Conservation (phyloP, 2,329 filamentous ascomycete species). For the Exophiala alcalophila region DNA sequence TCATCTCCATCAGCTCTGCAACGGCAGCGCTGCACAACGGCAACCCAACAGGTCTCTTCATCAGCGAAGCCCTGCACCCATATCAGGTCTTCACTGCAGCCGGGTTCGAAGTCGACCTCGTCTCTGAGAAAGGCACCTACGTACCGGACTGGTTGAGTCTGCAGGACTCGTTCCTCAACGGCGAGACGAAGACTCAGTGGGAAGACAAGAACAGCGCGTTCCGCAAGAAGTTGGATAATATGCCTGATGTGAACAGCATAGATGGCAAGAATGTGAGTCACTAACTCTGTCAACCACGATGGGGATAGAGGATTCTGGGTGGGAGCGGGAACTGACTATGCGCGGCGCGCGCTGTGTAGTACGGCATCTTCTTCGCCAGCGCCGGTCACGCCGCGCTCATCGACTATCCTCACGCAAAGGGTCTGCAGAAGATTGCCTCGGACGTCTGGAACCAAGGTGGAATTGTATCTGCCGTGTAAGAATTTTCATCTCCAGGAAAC, state of each 20-base stretch:
- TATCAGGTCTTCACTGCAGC: constrained; percentile 44
- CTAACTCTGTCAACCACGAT: neutral
- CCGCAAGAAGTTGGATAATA: constrained; percentile 45
- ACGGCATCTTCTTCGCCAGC: constrained; percentile 45
- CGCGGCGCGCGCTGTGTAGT: constrained; percentile 10
- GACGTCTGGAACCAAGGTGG: constrained; percentile 43
- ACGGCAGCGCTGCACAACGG: constrained; percentile 41
- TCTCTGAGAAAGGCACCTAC: constrained; percentile 41
- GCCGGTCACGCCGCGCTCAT: constrained; percentile 48
- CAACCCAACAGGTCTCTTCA: constrained; percentile 42
- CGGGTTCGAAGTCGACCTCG: constrained; percentile 40
- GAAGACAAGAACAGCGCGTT: constrained; percentile 44
- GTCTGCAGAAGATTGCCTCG: constrained; percentile 43
- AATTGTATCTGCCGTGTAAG: constrained; percentile 42
- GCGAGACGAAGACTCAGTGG: constrained; percentile 41
- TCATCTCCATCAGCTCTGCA: constrained; percentile 47
- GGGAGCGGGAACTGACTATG: no score
- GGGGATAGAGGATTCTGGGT: no score
- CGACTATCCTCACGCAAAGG: constrained; percentile 46
- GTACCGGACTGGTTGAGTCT: constrained; percentile 41
- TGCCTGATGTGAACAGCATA: constrained; percentile 40
- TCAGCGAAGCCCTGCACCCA: constrained; percentile 50
- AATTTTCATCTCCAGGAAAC: neutral
- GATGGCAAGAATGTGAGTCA: constrained; percentile 28
- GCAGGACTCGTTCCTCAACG: constrained; percentile 43